Base-by-base conservation (phyloP, 2,329 filamentous ascomycete genomes). In the Aspergillus texensis region DNA sequence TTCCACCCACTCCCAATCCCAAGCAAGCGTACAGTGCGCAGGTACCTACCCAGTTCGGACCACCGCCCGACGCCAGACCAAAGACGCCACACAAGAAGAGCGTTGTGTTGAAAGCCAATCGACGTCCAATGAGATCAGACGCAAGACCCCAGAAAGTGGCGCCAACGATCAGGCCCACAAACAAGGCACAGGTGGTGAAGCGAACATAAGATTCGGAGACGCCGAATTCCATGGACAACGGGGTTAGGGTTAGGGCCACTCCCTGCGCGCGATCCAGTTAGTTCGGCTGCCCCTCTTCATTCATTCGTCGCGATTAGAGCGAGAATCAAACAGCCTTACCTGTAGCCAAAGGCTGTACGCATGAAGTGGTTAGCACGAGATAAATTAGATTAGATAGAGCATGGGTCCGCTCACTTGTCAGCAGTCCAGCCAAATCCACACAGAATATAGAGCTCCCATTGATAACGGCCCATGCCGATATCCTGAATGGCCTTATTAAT, bases 401-500 rank as follows among this genome's bases (percentile, higher is more conserved):
- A 16, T 34, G 21, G 24, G 6, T 24, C 11, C 5, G 30, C 86
- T 81, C 78, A 91, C 89, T 94, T 94, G 75, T 95, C 92, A 12
- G 91, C 91, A 50, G 93, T 86, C 92, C 92, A 96, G 24, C 93
- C 93, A 72, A 92, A 93, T 2, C 93, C 93, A 72, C 91, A 94
- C 0, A 96, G 82, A 32, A 88, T 78, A 73, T 96, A 96, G 4
- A 96, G 81, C 71, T 92, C 85, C 91, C 91, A 95, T 74, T 96
- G 92, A 73, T 96, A 96, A 60, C 82, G 83, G 34, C 93, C 93
- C 90, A 96, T 96, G 28, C 93, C 93, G 70, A 95, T 95, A 73
- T 96, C 92, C 72, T 93, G 88, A 61, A 96, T 88, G 30, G 92
- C 92, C 74, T 91, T 90, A 78, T 94, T 96, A 75, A 96, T 90